These are phyloP conservation scores for Fremontodendron californicum DNA, from an alignment of 345 rosid genomes.

Conservation along the genomic window DNA sequence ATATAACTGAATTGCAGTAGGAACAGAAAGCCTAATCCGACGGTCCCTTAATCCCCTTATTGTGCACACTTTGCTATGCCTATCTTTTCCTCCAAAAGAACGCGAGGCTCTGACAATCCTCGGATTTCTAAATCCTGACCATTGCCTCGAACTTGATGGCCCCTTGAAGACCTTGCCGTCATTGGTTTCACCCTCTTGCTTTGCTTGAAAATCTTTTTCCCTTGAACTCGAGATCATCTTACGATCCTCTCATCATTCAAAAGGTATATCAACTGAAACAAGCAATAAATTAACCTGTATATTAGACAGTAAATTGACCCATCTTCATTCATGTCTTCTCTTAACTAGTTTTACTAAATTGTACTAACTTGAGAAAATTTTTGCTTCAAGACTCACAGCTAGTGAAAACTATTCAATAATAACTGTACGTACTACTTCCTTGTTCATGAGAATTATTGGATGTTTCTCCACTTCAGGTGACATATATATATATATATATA, in stretches of 20 bases:
- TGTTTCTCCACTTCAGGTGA: not conserved
- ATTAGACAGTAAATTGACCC: not conserved
- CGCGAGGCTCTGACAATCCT: constrained; percentile 84
- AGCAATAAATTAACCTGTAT: not conserved
- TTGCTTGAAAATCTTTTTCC: constrained; percentile 43
- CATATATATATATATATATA: not conserved
- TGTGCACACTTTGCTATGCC: constrained; percentile 96
- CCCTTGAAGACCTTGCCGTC: constrained; percentile 14
- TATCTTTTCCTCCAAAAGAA: constrained; percentile 85
- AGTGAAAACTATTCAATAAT: not conserved
- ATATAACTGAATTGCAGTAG: constrained; percentile 84
- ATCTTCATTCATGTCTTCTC: not conserved
- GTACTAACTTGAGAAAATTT: not conserved
- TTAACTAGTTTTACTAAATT: not conserved
- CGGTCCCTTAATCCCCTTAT: constrained; percentile 85
- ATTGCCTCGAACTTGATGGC: constrained; percentile 49
- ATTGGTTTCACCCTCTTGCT: constrained; percentile 47
- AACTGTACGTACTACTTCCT: too few relatives aligned
- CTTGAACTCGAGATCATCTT: constrained; percentile 53
- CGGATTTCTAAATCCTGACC: constrained; percentile 87
- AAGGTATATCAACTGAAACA: constrained; percentile 1
- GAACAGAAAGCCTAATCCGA: constrained; percentile 84
- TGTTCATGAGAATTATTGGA: not conserved
- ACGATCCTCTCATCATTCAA: constrained; percentile 34
- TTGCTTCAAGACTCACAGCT: constrained; percentile 1